Percentiles rank a stretch among this genome's conserved stretches.
Evolutionary conservation across 2,329 filamentous ascomycete species (phyloP).

Genomic region (Ambrosiella xylebori): DNA sequence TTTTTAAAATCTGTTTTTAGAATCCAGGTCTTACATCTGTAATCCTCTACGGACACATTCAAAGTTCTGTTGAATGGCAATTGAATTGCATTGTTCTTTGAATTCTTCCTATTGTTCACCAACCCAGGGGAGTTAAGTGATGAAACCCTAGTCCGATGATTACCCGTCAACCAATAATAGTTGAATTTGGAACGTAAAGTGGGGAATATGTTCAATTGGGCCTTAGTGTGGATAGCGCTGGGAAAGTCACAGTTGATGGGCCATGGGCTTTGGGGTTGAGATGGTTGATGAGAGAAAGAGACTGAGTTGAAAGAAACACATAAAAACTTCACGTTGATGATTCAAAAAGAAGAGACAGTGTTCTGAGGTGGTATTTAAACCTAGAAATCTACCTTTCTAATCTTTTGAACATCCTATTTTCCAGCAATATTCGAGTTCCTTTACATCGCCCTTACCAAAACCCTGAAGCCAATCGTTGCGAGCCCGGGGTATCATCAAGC

Average conservation of each 20-base stretch:
- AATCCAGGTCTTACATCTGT: not conserved
- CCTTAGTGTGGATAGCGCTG: not conserved
- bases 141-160: not conserved
- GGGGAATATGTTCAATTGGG: not conserved
- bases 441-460: too few relatives aligned
- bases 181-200: not conserved
- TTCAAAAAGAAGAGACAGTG: too few relatives aligned
- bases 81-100: not conserved
- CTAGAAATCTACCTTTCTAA: too few relatives aligned
- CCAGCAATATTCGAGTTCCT: too few relatives aligned
- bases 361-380: too few relatives aligned
- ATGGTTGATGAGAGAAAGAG: not conserved
- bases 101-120: not conserved
- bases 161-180: constrained; percentile 5
- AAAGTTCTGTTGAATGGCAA: not conserved
- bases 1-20: not conserved
- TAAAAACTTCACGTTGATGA: too few relatives aligned
- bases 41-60: not conserved
- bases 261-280: not conserved
- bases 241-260: not conserved
- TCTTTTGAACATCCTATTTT: too few relatives aligned
- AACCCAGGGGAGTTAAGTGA: not conserved
- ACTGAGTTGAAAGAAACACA: too few relatives aligned
- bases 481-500: too few relatives aligned
- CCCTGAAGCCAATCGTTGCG: too few relatives aligned